A percentile compares a stretch with the other conserved stretches of the same genome.
phyloP scores from a whole-genome alignment of 176 grass and related monocot genomes.

The Cenchrus americanus region DNA sequence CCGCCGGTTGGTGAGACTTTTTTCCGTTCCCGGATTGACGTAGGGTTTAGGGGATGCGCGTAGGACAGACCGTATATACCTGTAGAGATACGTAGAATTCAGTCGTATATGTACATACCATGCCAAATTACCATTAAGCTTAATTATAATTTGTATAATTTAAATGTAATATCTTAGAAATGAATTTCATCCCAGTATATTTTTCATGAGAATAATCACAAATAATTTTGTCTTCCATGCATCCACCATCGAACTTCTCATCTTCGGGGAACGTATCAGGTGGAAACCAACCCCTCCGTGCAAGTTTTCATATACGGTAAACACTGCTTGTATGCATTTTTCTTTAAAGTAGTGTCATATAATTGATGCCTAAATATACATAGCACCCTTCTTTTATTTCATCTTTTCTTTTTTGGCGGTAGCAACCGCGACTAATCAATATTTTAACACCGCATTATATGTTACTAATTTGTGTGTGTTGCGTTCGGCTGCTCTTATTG shows the following conservation, averaged over 20 bases:
- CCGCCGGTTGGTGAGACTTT: conserved; percentile 28
- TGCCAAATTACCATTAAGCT: neutral
- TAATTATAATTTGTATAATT: neutral
- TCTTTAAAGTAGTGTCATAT: neutral
- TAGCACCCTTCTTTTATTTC: neutral
- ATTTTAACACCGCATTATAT: neutral
- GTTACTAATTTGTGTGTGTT: too few species aligned
- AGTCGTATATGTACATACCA: neutral
- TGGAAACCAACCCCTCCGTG: too few species aligned
- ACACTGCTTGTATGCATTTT: neutral
- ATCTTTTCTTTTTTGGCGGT: neutral
- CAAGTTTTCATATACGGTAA: neutral
- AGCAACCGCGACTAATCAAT: neutral
- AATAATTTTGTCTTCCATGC: too few species aligned
- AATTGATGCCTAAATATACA: neutral
- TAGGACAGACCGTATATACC: neutral
- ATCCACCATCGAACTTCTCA: neutral
- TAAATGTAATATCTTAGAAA: neutral
- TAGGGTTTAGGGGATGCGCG: conserved; percentile 25
- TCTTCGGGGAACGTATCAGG: too few species aligned
- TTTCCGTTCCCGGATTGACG: neutral
- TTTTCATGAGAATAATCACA: neutral
- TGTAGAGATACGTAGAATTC: neutral
- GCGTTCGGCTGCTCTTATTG: too few species aligned
- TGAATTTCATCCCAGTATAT: neutral